Evolutionary conservation across 306 rosid species (phyloP).

Genomic region (Herpetospermum pedunculosum): DNA sequence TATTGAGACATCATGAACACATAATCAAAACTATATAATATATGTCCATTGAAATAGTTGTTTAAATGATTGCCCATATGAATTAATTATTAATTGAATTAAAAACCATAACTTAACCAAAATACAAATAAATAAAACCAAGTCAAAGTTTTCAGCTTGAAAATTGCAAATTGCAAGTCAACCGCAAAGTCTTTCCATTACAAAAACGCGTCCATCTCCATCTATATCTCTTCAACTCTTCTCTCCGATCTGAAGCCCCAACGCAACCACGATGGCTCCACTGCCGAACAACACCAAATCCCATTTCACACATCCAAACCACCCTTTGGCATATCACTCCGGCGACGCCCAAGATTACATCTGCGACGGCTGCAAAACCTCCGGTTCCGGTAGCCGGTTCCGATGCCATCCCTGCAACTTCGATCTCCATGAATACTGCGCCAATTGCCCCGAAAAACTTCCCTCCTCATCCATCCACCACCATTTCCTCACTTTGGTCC

Average conservation of each 20-base stretch:
- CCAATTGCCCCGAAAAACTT: slow-evolving; percentile 10
- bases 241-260: neutral
- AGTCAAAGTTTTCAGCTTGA: no score
- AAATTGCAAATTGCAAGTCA: no score
- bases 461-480: slow-evolving; percentile 8
- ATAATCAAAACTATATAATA: no score
- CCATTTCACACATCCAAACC: slow-evolving; percentile 2
- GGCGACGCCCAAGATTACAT: neutral
- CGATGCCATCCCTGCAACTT: slow-evolving; percentile 13
- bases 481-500: neutral
- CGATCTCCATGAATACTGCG: slow-evolving; percentile 16
- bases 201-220: neutral
- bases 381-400: slow-evolving; percentile 9
- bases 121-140: no score
- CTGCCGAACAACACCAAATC: neutral
- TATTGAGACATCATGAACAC: no score
- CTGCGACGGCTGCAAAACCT: slow-evolving; percentile 1
- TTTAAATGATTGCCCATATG: no score
- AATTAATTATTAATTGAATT: no score
- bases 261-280: neutral
- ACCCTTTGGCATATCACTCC: neutral
- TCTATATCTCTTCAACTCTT: neutral
- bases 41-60: no score
- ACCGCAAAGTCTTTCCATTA: no score
- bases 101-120: no score